Evolutionary conservation across 352 stramenopile genomes (phyloP).

Genomic region (Globisporangium irregulare): DNA sequence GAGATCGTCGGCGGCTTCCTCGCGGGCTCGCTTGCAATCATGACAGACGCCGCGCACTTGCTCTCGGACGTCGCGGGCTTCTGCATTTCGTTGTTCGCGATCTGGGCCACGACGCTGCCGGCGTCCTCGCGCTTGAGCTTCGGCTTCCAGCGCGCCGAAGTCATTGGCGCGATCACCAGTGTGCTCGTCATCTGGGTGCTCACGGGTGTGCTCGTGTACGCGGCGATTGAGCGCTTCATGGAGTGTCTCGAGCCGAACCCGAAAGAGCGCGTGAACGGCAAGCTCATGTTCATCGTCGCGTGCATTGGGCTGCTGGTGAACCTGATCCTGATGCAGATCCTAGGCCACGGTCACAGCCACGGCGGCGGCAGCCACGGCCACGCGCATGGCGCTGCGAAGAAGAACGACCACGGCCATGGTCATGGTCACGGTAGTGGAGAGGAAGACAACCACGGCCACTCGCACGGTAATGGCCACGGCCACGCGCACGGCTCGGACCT

Average conservation of each 20-base stretch:
- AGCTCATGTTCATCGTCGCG: constrained; percentile 96
- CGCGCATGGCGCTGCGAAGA: constrained; percentile 18
- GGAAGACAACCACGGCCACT: constrained; percentile 32
- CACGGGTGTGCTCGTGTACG: constrained; percentile 92
- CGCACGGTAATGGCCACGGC: constrained; percentile 23
- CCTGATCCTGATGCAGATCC: constrained; percentile 92
- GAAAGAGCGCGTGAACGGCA: constrained; percentile 90
- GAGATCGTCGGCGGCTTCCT: constrained; percentile 95
- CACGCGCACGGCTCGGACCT: constrained; percentile 22
- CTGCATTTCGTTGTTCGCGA: constrained; percentile 73
- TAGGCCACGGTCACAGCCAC: constrained; percentile 81
- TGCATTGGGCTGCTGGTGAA: constrained; percentile 96
- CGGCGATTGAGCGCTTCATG: constrained; percentile 89
- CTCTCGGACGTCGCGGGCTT: constrained; percentile 73
- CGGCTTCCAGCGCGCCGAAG: constrained; percentile 94
- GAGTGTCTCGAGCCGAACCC: constrained; percentile 75
- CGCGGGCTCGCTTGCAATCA: constrained; percentile 92
- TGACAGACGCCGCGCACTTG: constrained; percentile 86
- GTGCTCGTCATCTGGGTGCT: constrained; percentile 94
- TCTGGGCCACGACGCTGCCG: constrained; percentile 65
- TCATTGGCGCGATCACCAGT: constrained; percentile 92
- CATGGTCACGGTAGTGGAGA: constrained; percentile 52
- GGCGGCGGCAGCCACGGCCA: constrained; percentile 44
- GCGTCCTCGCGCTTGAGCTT: constrained; percentile 87
- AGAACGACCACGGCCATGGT: constrained; percentile 39